These are phyloP conservation scores for Podospora sp. DNA, from an alignment of 495 filamentous ascomycete species.

Conservation along the genomic window DNA sequence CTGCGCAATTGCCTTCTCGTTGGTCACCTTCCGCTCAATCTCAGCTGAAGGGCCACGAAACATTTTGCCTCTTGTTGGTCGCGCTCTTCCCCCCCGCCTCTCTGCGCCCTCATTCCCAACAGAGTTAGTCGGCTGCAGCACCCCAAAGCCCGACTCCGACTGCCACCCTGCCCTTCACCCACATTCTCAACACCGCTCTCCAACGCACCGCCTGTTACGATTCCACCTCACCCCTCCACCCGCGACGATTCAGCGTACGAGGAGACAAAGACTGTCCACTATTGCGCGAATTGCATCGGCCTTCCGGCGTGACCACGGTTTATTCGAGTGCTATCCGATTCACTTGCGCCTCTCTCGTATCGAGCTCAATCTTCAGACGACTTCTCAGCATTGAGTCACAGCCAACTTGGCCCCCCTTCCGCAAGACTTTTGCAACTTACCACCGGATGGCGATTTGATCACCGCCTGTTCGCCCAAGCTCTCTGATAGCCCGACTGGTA, in stretches of 20 bases:
- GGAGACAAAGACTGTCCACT: not conserved
- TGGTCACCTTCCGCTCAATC: not conserved
- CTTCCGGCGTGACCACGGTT: not conserved
- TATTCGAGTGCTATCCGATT: not conserved
- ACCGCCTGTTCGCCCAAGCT: not conserved
- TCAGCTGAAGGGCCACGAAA: not conserved
- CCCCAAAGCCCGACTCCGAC: conserved; percentile 13
- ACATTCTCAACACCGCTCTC: conserved; percentile 14
- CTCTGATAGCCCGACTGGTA: not conserved
- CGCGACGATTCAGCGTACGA: not conserved
- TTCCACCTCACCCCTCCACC: conserved; percentile 15
- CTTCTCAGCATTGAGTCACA: conserved; percentile 11
- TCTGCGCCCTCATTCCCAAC: conserved; percentile 18
- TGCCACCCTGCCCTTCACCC: conserved; percentile 6
- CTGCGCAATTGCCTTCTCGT: not conserved
- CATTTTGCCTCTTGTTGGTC: conserved; percentile 5
- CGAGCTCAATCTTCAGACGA: conserved; percentile 1
- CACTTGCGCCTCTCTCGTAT: not conserved
- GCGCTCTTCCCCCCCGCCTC: conserved; percentile 2
- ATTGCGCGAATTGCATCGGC: not conserved
- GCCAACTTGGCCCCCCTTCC: conserved; percentile 10
- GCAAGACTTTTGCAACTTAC: not conserved
- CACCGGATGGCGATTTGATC: conserved; percentile 7
- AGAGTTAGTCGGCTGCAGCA: conserved; percentile 27
- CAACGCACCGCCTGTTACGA: not conserved